Conservation (phyloP, 306 rosid genomes). For the Arachis stenosperma region DNA sequence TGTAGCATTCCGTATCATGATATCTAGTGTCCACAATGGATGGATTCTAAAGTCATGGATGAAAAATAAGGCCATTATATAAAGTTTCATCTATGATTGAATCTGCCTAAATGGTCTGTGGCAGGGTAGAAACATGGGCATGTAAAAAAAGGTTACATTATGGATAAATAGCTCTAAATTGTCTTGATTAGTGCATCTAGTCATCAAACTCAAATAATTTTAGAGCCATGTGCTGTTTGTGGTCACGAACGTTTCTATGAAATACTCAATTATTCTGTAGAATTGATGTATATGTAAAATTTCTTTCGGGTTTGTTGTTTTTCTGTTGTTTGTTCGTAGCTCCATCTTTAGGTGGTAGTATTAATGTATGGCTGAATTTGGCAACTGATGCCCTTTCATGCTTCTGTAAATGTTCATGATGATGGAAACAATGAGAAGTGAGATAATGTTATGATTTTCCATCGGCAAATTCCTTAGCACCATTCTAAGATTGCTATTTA, state of each 20-base stretch:
- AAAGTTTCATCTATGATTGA: constrained; percentile 2
- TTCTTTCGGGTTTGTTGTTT: background rate
- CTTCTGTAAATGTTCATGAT: too few relatives aligned
- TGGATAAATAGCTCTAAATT: constrained; percentile 10
- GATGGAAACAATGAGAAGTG: too few relatives aligned
- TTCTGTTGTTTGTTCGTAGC: background rate
- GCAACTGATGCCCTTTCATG: too few relatives aligned
- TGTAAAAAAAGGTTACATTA: constrained; percentile 30
- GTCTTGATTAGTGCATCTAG: background rate
- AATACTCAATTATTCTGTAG: constrained; percentile 20
- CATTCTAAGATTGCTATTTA: too few relatives aligned
- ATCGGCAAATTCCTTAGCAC: too few relatives aligned
- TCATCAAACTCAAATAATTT: constrained; percentile 18
- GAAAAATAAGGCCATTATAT: constrained; percentile 27
- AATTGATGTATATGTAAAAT: constrained; percentile 11
- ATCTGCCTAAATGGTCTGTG: constrained; percentile 33
- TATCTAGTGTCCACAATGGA: constrained; percentile 21
- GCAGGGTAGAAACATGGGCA: constrained; percentile 30
- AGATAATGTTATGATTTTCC: too few relatives aligned
- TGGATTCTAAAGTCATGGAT: constrained; percentile 32
- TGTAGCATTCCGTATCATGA: constrained; percentile 6
- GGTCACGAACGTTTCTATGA: background rate
- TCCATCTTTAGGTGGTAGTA: background rate
- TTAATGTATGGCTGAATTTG: too few relatives aligned
- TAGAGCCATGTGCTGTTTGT: constrained; percentile 8